phyloP scores from a whole-genome alignment of 176 grass and related monocot genomes.

The Thinopyrum elongatum region DNA sequence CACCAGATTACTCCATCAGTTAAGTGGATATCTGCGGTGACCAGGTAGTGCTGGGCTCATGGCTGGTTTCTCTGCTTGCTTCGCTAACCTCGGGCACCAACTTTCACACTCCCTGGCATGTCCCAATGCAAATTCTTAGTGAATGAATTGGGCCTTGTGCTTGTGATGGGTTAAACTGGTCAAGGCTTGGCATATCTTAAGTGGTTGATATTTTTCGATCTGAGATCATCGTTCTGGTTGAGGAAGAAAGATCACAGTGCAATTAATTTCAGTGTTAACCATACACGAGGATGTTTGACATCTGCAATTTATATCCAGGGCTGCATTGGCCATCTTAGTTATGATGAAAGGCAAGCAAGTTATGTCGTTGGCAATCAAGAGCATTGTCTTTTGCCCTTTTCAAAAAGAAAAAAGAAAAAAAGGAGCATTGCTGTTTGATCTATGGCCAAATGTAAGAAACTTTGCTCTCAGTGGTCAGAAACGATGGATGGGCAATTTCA shows the following conservation, averaged over 20 bases:
- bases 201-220: neutral
- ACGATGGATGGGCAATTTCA: neutral
- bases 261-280: neutral
- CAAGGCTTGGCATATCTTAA: neutral
- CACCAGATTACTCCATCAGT: neutral
- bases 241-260: neutral
- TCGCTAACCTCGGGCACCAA: neutral
- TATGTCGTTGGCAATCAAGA: neutral
- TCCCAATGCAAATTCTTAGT: constrained; percentile 2
- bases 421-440: neutral
- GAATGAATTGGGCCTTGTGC: neutral
- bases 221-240: constrained; percentile 5
- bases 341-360: neutral
- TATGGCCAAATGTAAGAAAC: neutral
- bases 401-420: too few species aligned
- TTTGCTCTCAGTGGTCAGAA: neutral
- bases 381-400: neutral
- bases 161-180: neutral
- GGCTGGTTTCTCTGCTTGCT: neutral
- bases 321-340: neutral
- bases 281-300: neutral
- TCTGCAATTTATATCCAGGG: neutral
- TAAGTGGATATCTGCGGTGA: neutral
- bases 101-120: neutral
- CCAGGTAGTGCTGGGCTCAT: neutral